These are phyloP conservation scores for Phlyctochytrium bullatum DNA, from an alignment of 192 early-diverging fungal genomes.

Conservation along the genomic window DNA sequence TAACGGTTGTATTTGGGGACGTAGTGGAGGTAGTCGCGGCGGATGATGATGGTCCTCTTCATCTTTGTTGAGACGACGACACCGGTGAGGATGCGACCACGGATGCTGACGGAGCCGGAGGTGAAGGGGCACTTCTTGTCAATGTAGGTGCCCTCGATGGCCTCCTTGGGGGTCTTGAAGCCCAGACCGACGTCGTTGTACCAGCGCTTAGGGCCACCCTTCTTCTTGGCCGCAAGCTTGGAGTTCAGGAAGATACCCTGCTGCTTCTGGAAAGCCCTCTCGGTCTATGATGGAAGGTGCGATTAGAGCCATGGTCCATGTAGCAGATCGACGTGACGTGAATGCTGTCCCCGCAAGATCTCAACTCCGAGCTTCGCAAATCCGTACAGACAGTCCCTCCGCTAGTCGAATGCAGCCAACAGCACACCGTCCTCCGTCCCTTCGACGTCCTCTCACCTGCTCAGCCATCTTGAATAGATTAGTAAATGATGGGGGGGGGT, in stretches of 20 bases:
- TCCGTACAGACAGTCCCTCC: no score
- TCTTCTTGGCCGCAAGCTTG: conserved; percentile 71
- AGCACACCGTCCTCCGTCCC: no score
- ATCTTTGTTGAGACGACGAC: conserved; percentile 94
- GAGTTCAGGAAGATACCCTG: conserved; percentile 90
- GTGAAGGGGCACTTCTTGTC: conserved; percentile 99
- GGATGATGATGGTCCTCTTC: conserved; percentile 98
- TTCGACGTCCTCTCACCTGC: no score
- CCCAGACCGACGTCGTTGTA: conserved; percentile 98
- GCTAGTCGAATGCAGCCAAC: no score
- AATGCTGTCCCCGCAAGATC: no score
- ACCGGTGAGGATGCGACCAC: conserved; percentile 95
- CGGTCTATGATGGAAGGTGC: no score
- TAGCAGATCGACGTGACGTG: no score
- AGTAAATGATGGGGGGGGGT: no score
- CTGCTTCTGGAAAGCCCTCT: conserved; percentile 98
- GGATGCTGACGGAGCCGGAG: conserved; percentile 87
- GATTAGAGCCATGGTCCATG: no score
- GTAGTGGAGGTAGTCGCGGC: conserved; percentile 99
- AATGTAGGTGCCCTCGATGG: conserved; percentile 95
- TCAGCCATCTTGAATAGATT: no score
- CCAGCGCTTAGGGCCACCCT: conserved; percentile 78
- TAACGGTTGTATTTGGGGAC: conserved; percentile 99
- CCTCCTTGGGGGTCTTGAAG: conserved; percentile 98
- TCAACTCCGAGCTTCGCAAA: no score